Evolutionary conservation across 108 stramenopile species (phyloP), one percentile per base, ranked within the genome.

Genomic region (Cyclostephanos tholiformis): DNA sequence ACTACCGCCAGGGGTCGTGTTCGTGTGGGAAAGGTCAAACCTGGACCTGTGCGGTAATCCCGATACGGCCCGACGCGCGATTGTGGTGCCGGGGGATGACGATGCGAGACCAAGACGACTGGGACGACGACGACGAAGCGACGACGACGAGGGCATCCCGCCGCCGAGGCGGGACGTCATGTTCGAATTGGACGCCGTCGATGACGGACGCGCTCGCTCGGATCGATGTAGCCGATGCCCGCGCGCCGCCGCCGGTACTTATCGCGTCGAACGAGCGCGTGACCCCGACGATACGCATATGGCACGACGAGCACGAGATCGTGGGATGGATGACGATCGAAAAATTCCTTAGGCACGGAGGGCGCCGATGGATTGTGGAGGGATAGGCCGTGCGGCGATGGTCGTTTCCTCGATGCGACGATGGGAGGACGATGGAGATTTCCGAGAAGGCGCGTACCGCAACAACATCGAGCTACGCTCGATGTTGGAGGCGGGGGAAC

Each of bases 321-420:
- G 67, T 85, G 4, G 52, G 80, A 29, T 88, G 88, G 88, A 44
- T 63, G 1, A 73, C 88, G n/a, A 46, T 88, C 0, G 64, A n/a
- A 88, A 60, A 84, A 82, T 53, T 88, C 85, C 0, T 85, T 85
- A 44, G 87, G 75, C 0, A 35, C 38, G 26, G 30, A 22, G 1
- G 88, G 88, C 23, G 88, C 88, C 13, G 82, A 85, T 76, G 74
- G 71, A 6, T 43, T 88, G n/a, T 88, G 85, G 88, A 72, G 72
- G 57, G 60, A 76, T 43, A 30, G 69, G 27, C 87, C 87, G 0
- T 63, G 67, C 39, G n/a, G 65, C 83, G 19, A 4, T 49, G 30
- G 85, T 84, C 58, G 68, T n/a, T n/a, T 86, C 19, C 69, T 83
- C 20, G 26, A 17, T 36, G 53, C 55, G 6, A 29, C 72, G 41